Base-by-base conservation (phyloP, 164 flowering plant species). In the Kingdonia uniflora region DNA sequence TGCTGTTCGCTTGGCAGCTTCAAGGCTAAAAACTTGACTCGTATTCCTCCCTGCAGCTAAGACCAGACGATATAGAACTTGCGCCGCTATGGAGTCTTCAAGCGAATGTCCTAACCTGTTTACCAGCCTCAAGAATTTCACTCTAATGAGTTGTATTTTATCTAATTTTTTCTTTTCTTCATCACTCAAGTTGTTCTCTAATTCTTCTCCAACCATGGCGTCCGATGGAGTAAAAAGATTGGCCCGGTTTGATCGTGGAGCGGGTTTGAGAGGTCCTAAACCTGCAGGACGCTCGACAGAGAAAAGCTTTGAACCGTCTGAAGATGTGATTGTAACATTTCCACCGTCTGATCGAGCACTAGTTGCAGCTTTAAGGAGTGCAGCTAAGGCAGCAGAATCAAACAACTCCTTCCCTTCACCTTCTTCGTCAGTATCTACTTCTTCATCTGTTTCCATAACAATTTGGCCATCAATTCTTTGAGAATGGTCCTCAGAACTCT, bases 241-340 rank as follows among this genome's bases (percentile, higher is more conserved):
- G 33, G 87, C 57, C 6, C 74, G 85, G 50, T 53, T 74, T 25
- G 81, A 51, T 21, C 80, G 72, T 11, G 91, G 42, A 57, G 81
- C 77, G 50, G 92, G 81, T 52, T 76, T 81, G 29, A 76, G 56
- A 29, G 94, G 61, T 33, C 95, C 95, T 69, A 90, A 66, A 41
- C 97, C 97, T 47, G 91, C 97, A 43, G 97, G 97, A n/a, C 84
- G 87, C 61, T 87, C 95, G 19, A 79, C 73, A 38, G 92, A 76
- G 77, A 91, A 87, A 61, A 91, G 78, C 71, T 77, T 72, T 2
- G 97, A 72, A 19, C 85, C 92, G 64, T 87, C 95, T 47, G 74
- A 65, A 37, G 96, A 68, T 14, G 85, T 70, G 46, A 83, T 68
- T 14, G 84, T 81, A 59, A 85, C 63, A 37, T 10, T 69, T n/a